phyloP scores from a whole-genome alignment of 331 rosid species.

The Quercus tomentella region DNA sequence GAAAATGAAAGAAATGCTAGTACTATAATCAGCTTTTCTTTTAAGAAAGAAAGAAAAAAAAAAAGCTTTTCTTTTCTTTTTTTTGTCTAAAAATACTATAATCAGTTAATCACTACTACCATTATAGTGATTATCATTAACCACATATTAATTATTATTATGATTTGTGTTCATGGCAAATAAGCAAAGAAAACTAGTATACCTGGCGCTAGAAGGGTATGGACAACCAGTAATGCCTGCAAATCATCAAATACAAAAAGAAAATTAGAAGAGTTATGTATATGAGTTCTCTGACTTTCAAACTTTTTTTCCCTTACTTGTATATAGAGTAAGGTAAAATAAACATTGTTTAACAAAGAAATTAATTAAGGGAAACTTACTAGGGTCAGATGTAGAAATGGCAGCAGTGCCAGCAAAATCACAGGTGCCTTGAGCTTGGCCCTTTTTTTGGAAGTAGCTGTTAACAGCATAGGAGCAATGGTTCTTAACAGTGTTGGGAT shows the following conservation, averaged over 20 bases:
- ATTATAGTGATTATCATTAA: no score
- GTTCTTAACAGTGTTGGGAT: conserved; percentile 61
- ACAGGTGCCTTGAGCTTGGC: conserved; percentile 63
- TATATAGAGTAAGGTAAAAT: neutral
- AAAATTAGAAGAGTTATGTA: neutral
- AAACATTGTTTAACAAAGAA: no score
- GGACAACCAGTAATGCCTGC: conserved; percentile 63
- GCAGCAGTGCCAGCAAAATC: conserved; percentile 68
- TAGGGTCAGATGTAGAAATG: conserved; percentile 51
- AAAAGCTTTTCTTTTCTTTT: no score
- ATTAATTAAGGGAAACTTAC: conserved; percentile 23
- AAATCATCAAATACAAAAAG: conserved; percentile 7
- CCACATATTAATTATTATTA: no score
- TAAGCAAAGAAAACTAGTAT: neutral
- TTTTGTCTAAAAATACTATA: no score
- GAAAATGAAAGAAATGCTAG: no score
- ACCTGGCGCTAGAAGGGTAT: conserved; percentile 81
- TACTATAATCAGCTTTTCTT: no score
- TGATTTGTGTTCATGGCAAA: neutral
- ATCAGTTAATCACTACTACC: no score
- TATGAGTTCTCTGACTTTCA: neutral
- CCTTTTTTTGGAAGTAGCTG: conserved; percentile 72
- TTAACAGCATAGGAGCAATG: conserved; percentile 80
- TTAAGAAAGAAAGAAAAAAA: no score
- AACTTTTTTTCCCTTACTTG: neutral